Conservation (phyloP, 306 rosid species). For the Sicyos baderoa region DNA sequence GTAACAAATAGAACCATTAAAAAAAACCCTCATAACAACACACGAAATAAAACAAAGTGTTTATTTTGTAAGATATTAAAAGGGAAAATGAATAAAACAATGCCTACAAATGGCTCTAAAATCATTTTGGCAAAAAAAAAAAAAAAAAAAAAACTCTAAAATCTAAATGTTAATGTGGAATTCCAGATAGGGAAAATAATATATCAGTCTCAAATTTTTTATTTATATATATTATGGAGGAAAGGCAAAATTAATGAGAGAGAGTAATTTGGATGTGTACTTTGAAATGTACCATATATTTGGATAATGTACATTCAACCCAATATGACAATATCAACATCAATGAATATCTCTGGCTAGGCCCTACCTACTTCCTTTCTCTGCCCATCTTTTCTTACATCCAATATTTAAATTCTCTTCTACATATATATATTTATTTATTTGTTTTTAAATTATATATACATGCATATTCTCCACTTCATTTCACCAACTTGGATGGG, state of each 20-base stretch:
- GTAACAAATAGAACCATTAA: too few species aligned
- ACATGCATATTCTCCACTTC: too few species aligned
- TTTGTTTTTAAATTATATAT: too few species aligned
- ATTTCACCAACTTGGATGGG: too few species aligned
- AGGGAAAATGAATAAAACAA: too few species aligned
- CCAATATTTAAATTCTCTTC: neutral
- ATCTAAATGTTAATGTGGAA: neutral
- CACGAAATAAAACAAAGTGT: too few species aligned
- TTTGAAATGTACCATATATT: conserved; percentile 7
- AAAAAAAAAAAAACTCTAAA: too few species aligned
- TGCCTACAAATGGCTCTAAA: neutral
- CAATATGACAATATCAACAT: conserved; percentile 10
- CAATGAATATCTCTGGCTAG: conserved; percentile 5
- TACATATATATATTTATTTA: neutral
- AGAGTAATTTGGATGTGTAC: neutral
- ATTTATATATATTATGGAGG: neutral
- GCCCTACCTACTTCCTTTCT: conserved; percentile 7
- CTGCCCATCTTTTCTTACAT: neutral
- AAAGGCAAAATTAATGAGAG: neutral
- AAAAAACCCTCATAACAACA: too few species aligned
- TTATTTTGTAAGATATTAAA: too few species aligned
- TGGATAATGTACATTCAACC: neutral
- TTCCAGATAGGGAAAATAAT: neutral
- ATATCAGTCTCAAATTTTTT: neutral
- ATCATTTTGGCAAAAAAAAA: too few species aligned